Percentiles rank a stretch among this genome's conserved stretches.
These are phyloP conservation scores for Marasmius oreades DNA, from an alignment of 1,284 basidiomycete species.

Conservation along the genomic window DNA sequence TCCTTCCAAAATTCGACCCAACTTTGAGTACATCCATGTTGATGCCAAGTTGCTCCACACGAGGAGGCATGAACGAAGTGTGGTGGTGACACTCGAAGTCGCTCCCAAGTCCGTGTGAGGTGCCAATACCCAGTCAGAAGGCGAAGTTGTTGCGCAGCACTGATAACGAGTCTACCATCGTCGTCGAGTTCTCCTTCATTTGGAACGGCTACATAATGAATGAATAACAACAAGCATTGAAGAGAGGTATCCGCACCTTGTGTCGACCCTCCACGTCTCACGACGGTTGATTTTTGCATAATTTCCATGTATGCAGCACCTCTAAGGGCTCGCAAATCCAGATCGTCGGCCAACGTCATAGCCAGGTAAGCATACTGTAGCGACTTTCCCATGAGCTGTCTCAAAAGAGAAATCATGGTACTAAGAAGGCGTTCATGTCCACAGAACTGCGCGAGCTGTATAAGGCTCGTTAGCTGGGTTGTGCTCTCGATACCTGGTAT, in stretches of 20 bases:
- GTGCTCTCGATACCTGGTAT: conserved; percentile 32
- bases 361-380: conserved; percentile 64
- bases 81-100: conserved; percentile 48
- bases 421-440: conserved; percentile 51
- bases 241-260: background rate
- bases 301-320: conserved; percentile 68
- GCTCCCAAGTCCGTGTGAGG: conserved; percentile 61
- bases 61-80: conserved; percentile 55
- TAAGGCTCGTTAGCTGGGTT: conserved; percentile 50
- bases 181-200: conserved; percentile 30
- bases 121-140: conserved; percentile 63
- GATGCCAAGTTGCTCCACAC: conserved; percentile 66
- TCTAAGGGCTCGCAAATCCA: conserved; percentile 49
- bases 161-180: conserved; percentile 45
- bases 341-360: conserved; percentile 65
- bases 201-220: background rate
- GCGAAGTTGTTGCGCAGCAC: conserved; percentile 53
- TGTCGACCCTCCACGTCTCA: conserved; percentile 24
- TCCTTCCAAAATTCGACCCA: conserved; percentile 72
- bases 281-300: conserved; percentile 54
- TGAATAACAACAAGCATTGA: background rate
- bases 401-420: conserved; percentile 54
- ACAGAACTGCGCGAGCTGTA: conserved; percentile 63
- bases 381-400: conserved; percentile 52
- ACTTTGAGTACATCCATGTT: conserved; percentile 60